A percentile compares a stretch with the other conserved stretches of the same genome.
Evolutionary conservation across 805 yeast species (phyloP).

Genomic region (Kodamaea leandrae): DNA sequence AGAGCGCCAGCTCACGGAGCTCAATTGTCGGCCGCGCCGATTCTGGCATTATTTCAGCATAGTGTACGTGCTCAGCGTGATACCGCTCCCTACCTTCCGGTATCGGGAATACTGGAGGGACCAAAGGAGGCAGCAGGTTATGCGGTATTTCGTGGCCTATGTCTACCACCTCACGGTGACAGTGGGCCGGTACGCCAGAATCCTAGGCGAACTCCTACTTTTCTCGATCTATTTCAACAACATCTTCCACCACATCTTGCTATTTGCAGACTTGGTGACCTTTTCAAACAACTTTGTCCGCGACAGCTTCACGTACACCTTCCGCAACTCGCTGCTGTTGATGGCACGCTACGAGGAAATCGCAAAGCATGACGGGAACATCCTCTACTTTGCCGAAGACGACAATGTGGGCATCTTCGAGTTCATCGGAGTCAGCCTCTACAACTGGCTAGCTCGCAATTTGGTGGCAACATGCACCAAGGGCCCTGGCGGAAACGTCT

Average conservation of each 20-base stretch:
- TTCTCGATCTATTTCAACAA: constrained; percentile 19
- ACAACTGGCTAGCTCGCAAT: constrained; percentile 8
- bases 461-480: constrained; percentile 6
- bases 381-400: constrained; percentile 10
- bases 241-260: constrained; percentile 18
- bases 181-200: constrained; percentile 8
- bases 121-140: not conserved
- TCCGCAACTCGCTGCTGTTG: constrained; percentile 19
- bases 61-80: constrained; percentile 3
- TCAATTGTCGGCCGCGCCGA: constrained; percentile 2
- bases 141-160: not conserved
- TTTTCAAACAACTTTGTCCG: constrained; percentile 22
- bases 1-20: constrained; percentile 19
- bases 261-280: constrained; percentile 28
- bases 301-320: constrained; percentile 29
- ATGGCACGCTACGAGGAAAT: constrained; percentile 13
- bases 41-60: constrained; percentile 11
- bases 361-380: constrained; percentile 10
- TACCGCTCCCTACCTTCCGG: constrained; percentile 15
- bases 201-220: constrained; percentile 11
- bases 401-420: constrained; percentile 3
- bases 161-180: not conserved
- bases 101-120: constrained; percentile 19
- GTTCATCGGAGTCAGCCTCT: not conserved
- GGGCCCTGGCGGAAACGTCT: not conserved